phyloP scores from a whole-genome alignment of 1,139 yeast species.

The Blastobotrys malaysiensis region DNA sequence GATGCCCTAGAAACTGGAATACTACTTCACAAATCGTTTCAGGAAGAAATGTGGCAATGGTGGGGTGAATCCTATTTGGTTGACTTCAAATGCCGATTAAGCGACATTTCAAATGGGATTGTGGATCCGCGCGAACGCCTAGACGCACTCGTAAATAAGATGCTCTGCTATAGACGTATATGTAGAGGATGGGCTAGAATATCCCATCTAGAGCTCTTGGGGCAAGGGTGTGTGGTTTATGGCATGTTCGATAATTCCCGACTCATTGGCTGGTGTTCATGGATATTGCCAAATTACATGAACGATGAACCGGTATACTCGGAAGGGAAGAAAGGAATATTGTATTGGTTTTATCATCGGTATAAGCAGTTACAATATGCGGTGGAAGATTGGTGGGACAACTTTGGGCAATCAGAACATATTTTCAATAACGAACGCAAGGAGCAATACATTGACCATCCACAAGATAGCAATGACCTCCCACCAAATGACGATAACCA shows the following conservation, averaged over 20 bases:
- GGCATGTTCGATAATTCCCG: background rate
- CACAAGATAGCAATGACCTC: slow-evolving; percentile 7
- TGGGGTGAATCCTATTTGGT: background rate
- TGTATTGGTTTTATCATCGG: background rate
- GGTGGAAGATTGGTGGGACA: slow-evolving; percentile 5
- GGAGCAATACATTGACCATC: slow-evolving; percentile 7
- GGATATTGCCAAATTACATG: background rate
- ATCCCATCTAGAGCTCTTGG: background rate
- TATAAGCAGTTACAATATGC: background rate
- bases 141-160: background rate
- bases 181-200: background rate
- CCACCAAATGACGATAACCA: slow-evolving; percentile 2
- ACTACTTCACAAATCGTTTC: background rate
- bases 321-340: background rate
- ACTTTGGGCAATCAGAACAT: slow-evolving; percentile 2
- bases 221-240: background rate
- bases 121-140: background rate
- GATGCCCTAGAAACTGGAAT: background rate
- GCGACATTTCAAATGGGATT: background rate
- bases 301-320: background rate
- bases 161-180: background rate
- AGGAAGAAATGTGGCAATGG: background rate
- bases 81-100: background rate
- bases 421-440: slow-evolving; percentile 5
- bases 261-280: background rate